Conservation (phyloP, 371 early-diverging fungal genomes). For the Umbelopsis sp. region DNA sequence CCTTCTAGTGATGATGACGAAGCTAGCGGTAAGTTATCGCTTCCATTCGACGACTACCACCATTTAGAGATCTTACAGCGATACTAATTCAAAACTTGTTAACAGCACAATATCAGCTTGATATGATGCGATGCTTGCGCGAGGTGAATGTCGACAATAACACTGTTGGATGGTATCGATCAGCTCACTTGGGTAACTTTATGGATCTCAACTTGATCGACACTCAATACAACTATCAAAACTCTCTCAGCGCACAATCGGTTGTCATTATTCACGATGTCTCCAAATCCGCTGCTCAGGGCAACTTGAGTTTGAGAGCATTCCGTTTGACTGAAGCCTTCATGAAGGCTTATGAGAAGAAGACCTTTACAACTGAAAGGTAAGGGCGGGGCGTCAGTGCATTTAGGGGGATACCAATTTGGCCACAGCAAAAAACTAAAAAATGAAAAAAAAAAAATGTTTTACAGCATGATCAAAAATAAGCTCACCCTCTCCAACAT, state of each 20-base stretch:
- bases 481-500: conserved; percentile 85
- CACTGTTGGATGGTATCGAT: conserved; percentile 97
- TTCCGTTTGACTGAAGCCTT: conserved; percentile 86
- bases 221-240: conserved; percentile 89
- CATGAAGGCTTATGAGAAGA: conserved; percentile 81
- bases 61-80: conserved; percentile 26
- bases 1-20: conserved; percentile 62
- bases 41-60: no score
- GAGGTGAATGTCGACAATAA: conserved; percentile 95
- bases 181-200: conserved; percentile 86
- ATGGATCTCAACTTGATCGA: conserved; percentile 91
- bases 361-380: conserved; percentile 87
- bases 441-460: not conserved
- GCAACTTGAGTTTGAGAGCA: conserved; percentile 87
- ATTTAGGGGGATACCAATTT: no score
- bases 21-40: conserved; percentile 42
- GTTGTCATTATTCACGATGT: conserved; percentile 94
- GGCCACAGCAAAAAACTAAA: not conserved
- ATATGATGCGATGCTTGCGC: conserved; percentile 91
- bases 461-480: conserved; percentile 63
- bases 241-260: conserved; percentile 78
- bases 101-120: conserved; percentile 86
- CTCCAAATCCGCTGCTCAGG: conserved; percentile 76
- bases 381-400: conserved; percentile 20
- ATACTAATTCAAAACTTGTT: conserved; percentile 28